A percentile compares a stretch with the other conserved stretches of the same genome.
Conservation (phyloP, 2,329 filamentous ascomycete genomes). For the Fusarium bulbicola region DNA sequence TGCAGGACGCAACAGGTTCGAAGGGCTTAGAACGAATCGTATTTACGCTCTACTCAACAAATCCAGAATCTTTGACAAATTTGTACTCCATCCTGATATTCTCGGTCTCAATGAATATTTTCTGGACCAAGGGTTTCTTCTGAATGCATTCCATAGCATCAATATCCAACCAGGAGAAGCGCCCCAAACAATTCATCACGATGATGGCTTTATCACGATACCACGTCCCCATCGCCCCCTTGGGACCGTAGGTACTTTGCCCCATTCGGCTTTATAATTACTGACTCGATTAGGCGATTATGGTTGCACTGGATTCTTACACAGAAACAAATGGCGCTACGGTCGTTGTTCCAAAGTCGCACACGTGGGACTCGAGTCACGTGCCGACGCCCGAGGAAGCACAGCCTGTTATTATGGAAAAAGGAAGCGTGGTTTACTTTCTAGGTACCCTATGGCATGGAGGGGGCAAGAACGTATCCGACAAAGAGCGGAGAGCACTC, state of each 20-base stretch:
- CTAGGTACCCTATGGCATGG: background rate
- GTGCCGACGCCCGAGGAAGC: background rate
- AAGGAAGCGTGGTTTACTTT: background rate
- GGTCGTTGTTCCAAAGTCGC: background rate
- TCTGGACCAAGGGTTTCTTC: background rate
- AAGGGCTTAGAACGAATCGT: background rate
- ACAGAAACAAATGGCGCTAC: background rate
- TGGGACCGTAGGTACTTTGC: background rate
- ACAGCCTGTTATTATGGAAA: background rate
- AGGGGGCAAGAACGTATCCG: background rate
- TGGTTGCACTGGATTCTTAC: background rate
- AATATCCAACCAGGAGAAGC: background rate
- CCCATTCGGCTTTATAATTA: rapidly evolving
- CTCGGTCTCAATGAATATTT: background rate
- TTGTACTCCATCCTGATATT: background rate
- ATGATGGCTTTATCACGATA: background rate
- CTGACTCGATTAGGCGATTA: background rate
- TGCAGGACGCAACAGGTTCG: background rate
- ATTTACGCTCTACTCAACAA: background rate
- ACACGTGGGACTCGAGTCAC: background rate
- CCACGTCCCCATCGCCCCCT: background rate
- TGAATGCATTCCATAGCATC: background rate
- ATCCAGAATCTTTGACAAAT: background rate
- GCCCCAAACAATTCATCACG: background rate
- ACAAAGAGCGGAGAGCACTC: background rate